These are phyloP conservation scores for Alternaria ventricosa DNA, from an alignment of 2,329 filamentous ascomycete species.

Conservation along the genomic window DNA sequence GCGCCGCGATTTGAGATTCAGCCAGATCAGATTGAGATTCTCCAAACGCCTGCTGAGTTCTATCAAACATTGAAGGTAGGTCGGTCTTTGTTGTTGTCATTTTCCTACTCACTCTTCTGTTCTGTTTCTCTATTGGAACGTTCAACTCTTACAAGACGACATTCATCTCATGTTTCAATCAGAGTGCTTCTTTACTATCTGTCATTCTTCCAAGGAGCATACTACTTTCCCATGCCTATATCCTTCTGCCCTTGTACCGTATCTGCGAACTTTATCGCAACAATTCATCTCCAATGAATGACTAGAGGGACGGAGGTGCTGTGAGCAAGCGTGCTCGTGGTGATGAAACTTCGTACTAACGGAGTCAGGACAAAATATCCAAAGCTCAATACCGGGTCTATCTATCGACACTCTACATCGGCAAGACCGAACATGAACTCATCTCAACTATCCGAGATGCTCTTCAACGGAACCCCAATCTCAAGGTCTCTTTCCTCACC, in stretches of 20 bases:
- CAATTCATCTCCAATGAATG: neutral
- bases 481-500: conserved; percentile 87
- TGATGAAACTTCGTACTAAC: conserved; percentile 13
- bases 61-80: conserved; percentile 87
- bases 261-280: neutral
- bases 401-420: conserved; percentile 95
- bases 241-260: neutral
- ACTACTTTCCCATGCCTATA: neutral
- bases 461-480: conserved; percentile 73
- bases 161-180: neutral
- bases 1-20: conserved; percentile 88
- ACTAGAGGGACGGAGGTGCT: neutral
- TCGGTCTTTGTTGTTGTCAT: neutral
- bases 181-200: neutral
- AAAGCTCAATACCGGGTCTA: conserved; percentile 82
- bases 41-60: conserved; percentile 85
- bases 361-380: conserved; percentile 69
- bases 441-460: conserved; percentile 79
- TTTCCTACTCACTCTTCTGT: neutral
- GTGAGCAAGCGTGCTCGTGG: conserved; percentile 1
- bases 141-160: neutral
- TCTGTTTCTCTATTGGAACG: neutral
- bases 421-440: conserved; percentile 88
- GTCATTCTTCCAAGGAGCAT: neutral
- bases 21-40: conserved; percentile 78